Base-by-base conservation (phyloP, 2,329 filamentous ascomycete genomes). In the Hypoxylon sp. region DNA sequence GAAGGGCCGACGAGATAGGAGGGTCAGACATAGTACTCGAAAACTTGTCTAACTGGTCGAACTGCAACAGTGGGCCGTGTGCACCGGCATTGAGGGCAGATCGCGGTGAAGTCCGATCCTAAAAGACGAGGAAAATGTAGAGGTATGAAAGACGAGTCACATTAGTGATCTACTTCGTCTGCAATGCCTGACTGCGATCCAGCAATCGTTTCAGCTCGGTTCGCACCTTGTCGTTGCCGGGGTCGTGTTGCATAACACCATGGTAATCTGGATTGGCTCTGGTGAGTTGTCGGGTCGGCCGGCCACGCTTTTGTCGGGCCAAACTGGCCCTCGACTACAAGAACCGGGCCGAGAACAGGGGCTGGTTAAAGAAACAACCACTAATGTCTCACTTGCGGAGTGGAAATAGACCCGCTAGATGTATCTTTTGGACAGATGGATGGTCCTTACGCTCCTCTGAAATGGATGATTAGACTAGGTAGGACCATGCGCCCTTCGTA, bases 261-360 rank as follows among this genome's bases (percentile, higher is more conserved):
- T 39, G 44, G 27, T 19, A 39, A 50, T 17, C 29, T 42, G 39
- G 53, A 61, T 64, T 50, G 44, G 51, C 46, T 56, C 31, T 54
- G 57, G 51, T 69, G 56, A 64, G 50, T 42, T 67, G 39, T 65
- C 68, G 68, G 65, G 42, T 70, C 68, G 61, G 68, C 44, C 46
- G 54, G 65, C 39, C 39, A 51, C 19, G 64, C 37, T 46, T 62
- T 63, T 60, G 51, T 70, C 68, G 68, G 68, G 44, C 62, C 62
- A 64, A 54, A 47, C 29, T 55, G 29, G 21, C 44, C 37, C 37
- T 59, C 44, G 44, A 54, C 37, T 7, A 29, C 50, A 61, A 47
- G 48, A 31, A 58, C 59, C 68, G 65, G 68, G 62, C 66, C 69
- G 62, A 69, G 48, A 31, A 64, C 63, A 64, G 66, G 59, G 66